Conservation (phyloP, 371 early-diverging fungal genomes). For the Mucor racemosus region DNA sequence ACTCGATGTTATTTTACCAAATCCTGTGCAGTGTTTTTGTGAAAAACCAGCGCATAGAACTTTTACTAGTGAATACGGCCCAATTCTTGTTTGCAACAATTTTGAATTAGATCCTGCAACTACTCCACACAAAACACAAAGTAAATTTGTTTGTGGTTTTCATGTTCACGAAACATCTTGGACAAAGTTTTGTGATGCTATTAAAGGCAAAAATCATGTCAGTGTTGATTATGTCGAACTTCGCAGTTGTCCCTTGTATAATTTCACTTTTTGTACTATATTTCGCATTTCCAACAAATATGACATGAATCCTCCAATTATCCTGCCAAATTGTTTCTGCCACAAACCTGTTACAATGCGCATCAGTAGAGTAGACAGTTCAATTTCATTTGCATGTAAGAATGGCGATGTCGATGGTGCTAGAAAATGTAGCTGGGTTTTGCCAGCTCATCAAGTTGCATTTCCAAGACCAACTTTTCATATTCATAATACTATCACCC, state of each 20-base stretch:
- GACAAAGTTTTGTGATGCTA: slow-evolving; percentile 27
- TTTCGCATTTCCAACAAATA: slow-evolving; percentile 34
- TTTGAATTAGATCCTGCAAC: background rate
- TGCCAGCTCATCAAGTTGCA: slow-evolving; percentile 34
- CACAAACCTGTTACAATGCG: slow-evolving; percentile 20
- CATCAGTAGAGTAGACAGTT: background rate
- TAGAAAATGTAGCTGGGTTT: slow-evolving; percentile 38
- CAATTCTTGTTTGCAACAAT: slow-evolving; percentile 23
- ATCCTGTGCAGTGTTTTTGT: slow-evolving; percentile 45
- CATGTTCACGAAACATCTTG: slow-evolving; percentile 51
- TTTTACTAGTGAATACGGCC: slow-evolving; percentile 27
- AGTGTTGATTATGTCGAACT: slow-evolving; percentile 39
- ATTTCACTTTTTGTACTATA: slow-evolving; percentile 51
- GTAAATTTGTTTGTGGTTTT: slow-evolving; percentile 44
- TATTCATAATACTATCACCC: slow-evolving; percentile 10
- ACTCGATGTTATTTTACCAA: slow-evolving; percentile 15
- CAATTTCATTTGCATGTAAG: slow-evolving; percentile 34
- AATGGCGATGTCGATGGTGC: slow-evolving; percentile 34
- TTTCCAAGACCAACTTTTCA: slow-evolving; percentile 22
- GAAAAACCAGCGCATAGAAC: slow-evolving; percentile 29
- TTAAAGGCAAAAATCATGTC: slow-evolving; percentile 14
- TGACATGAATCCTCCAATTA: slow-evolving; percentile 13
- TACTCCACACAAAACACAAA: background rate
- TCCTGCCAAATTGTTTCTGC: slow-evolving; percentile 38
- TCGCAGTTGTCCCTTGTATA: slow-evolving; percentile 45